These are phyloP conservation scores for Ambispora gerdemannii DNA, from an alignment of 192 early-diverging fungal genomes.

Conservation along the genomic window DNA sequence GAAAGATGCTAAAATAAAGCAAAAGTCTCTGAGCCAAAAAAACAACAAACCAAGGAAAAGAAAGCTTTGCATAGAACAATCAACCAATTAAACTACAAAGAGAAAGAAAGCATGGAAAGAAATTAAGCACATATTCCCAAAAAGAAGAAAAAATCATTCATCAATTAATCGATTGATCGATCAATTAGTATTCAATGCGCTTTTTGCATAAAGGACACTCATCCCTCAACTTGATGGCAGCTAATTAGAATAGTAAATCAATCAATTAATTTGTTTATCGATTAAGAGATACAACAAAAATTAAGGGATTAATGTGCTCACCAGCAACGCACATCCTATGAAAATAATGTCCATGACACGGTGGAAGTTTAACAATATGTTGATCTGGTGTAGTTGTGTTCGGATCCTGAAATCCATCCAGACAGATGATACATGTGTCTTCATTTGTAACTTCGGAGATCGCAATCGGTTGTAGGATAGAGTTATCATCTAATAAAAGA, in stretches of 20 bases:
- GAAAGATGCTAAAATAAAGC: too few species aligned
- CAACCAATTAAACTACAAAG: too few species aligned
- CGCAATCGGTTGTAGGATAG: constrained; percentile 26
- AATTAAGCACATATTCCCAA: too few species aligned
- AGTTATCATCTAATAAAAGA: constrained; percentile 27
- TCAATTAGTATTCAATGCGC: constrained; percentile 27
- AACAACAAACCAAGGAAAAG: too few species aligned
- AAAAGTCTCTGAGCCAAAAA: too few species aligned
- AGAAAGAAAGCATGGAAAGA: too few species aligned
- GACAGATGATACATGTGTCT: constrained; percentile 27
- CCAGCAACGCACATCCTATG: constrained; percentile 28
- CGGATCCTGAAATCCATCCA: constrained; percentile 19
- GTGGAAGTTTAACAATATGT: constrained; percentile 25
- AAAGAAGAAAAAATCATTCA: too few species aligned
- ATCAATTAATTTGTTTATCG: not conserved
- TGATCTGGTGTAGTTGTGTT: constrained; percentile 6
- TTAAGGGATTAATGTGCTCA: not conserved
- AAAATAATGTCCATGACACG: constrained; percentile 30
- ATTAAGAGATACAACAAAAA: not conserved
- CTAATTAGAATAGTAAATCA: constrained; percentile 14
- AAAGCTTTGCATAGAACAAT: too few species aligned
- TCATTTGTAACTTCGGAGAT: not conserved
- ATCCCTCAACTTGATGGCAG: constrained; percentile 29
- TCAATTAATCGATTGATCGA: too few species aligned
- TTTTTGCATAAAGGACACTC: constrained; percentile 30